These are phyloP conservation scores for Trametes cinnabarina DNA, from an alignment of 768 basidiomycete genomes.

Conservation along the genomic window DNA sequence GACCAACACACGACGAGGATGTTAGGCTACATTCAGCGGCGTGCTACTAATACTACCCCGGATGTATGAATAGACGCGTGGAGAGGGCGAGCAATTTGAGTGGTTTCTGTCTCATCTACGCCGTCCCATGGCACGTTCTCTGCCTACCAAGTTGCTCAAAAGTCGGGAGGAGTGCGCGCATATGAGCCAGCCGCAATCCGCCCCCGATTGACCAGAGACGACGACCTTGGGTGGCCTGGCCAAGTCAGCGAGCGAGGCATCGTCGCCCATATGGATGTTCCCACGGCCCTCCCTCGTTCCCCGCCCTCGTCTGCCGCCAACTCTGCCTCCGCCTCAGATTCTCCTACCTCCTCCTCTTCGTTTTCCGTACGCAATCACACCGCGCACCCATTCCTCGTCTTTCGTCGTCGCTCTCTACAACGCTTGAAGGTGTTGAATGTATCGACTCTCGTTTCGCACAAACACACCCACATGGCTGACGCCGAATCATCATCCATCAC, in stretches of 20 bases:
- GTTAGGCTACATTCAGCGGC: background rate
- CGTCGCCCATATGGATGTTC: conserved; percentile 19
- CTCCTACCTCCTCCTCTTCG: background rate
- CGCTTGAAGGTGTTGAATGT: conserved; percentile 13
- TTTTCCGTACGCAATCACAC: background rate
- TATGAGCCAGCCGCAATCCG: background rate
- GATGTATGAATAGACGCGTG: conserved; percentile 11
- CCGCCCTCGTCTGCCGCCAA: background rate
- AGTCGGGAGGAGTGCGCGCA: background rate
- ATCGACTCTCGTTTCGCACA: conserved; percentile 10
- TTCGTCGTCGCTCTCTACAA: conserved; percentile 8
- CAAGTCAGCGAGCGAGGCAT: too few relatives aligned
- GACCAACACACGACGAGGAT: background rate
- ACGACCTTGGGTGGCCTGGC: too few relatives aligned
- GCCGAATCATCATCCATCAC: conserved; percentile 18
- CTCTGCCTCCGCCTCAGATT: too few relatives aligned
- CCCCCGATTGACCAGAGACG: background rate
- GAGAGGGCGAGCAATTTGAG: background rate
- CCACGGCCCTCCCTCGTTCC: conserved; percentile 1
- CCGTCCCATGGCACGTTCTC: conserved; percentile 5
- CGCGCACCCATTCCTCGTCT: background rate
- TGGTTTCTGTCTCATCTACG: background rate
- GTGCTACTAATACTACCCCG: too few relatives aligned
- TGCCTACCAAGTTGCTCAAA: conserved; percentile 5
- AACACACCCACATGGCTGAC: conserved; percentile 17